Evolutionary conservation across 2,329 filamentous ascomycete genomes (phyloP), one percentile per base, ranked within the genome.

Genomic region (Xylaria sp.): DNA sequence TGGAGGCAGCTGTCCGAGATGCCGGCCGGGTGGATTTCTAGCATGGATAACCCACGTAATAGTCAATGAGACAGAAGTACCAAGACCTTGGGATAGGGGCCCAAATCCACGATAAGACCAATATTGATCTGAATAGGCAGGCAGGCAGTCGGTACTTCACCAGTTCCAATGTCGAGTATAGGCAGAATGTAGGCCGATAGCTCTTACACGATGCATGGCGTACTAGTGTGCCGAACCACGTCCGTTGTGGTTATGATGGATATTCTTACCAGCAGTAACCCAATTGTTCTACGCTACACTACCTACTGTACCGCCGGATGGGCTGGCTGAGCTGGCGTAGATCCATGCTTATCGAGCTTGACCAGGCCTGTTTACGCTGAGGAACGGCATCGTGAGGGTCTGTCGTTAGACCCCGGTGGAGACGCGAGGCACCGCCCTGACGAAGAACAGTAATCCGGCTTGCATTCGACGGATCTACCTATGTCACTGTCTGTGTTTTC

Each of bases 371-470:
- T 32, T 32, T 57, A 32, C 39, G 52, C 45, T 65, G 50, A 57
- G 28, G 41, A 64, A 48, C 39, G 39, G 60, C 34, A 39, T 60
- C 57, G 20, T 32, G 66, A 65, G 62, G 50, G 57, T 41, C 62
- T 34, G 53, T 59, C 30, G 55, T 66, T 62, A 12, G 62, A 60
- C 25, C 15, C 36, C 58, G 58, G 63, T 68, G 66, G 67, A 25
- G 67, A 64, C 57, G 23, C 18, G n/a, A 43, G 39, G 63, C 59
- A 60, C 60, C 23, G 63, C 60, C 63, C 60, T 66, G 60, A 50
- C 63, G 63, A 66, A 66, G 67, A 69, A 69, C 67, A 69, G 67
- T 69, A 69, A 69, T 69, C 67, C 63, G 63, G 57, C 30, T 50
- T 36, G 48, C 67, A 60, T 60, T 30, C 30, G 60, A 57, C 59